Percentiles rank a stretch among this genome's conserved stretches.
phyloP scores from a whole-genome alignment of 129 eudicot species.

The Cynara cardunculus region DNA sequence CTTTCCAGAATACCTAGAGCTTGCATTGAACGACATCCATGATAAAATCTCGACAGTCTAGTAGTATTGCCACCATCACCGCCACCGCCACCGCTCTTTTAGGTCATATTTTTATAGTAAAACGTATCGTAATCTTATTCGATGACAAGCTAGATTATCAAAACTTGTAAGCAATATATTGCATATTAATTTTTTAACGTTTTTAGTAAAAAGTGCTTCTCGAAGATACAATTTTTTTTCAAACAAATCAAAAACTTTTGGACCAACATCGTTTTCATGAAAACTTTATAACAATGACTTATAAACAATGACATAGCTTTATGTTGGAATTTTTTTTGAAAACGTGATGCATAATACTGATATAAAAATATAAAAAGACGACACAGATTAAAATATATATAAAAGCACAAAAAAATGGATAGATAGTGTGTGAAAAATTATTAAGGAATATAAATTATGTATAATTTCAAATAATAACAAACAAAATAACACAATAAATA shows the following conservation, averaged over 20 bases:
- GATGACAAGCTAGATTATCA: background rate
- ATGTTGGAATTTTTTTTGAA: background rate
- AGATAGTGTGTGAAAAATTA: background rate
- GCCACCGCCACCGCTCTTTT: no score
- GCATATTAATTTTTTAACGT: no score
- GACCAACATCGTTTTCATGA: background rate
- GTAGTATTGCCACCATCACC: background rate
- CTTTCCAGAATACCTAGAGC: background rate
- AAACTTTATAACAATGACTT: background rate
- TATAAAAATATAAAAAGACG: background rate
- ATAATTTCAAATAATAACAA: slow-evolving; percentile 13
- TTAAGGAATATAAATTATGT: background rate
- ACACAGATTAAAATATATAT: background rate
- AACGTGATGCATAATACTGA: background rate
- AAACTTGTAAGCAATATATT: background rate
- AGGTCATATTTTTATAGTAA: background rate
- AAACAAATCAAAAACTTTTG: background rate
- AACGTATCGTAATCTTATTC: background rate
- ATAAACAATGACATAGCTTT: background rate
- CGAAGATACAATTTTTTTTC: background rate
- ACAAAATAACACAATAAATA: slow-evolving; percentile 2
- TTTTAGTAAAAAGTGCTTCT: background rate
- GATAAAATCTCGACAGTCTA: background rate
- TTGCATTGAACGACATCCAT: background rate
- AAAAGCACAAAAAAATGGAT: background rate